Conservation (phyloP, 2,329 filamentous ascomycete species). For the Cercospora berteroae region DNA sequence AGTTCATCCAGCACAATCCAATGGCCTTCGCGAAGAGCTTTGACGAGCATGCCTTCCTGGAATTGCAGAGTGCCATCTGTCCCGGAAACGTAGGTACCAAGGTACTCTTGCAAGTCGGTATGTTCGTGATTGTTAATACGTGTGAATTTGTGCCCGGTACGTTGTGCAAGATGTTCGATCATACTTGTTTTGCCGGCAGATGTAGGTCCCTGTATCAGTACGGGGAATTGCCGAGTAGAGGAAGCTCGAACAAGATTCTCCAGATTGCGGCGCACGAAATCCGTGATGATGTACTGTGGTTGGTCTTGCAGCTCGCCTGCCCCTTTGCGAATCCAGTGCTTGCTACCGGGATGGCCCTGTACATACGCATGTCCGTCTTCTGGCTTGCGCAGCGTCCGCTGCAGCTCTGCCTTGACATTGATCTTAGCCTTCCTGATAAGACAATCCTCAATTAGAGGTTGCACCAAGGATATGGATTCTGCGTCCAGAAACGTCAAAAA, state of each 20-base stretch:
- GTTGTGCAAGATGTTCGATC: slow-evolving; percentile 97
- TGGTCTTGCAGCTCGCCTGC: slow-evolving; percentile 65
- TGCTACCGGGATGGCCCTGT: slow-evolving; percentile 45
- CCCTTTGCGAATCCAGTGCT: slow-evolving; percentile 76
- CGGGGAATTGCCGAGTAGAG: slow-evolving; percentile 86
- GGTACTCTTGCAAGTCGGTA: slow-evolving; percentile 94
- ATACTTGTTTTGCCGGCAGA: slow-evolving; percentile 98
- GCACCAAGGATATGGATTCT: slow-evolving; percentile 74
- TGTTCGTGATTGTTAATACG: slow-evolving; percentile 99
- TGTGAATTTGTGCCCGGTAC: slow-evolving; percentile 94
- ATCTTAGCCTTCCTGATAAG: slow-evolving; percentile 66
- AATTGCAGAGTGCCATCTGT: slow-evolving; percentile 81
- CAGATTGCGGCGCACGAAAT: slow-evolving; percentile 90
- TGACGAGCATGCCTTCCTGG: slow-evolving; percentile 89
- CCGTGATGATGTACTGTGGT: slow-evolving; percentile 91
- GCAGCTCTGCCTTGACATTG: slow-evolving; percentile 70
- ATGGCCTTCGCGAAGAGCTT: slow-evolving; percentile 85
- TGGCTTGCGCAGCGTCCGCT: slow-evolving; percentile 74
- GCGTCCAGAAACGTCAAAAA: slow-evolving; percentile 86
- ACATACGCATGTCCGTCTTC: slow-evolving; percentile 75
- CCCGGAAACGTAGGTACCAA: slow-evolving; percentile 89
- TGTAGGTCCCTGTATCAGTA: slow-evolving; percentile 93
- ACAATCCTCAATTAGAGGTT: slow-evolving; percentile 76
- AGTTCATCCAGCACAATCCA: slow-evolving; percentile 99
- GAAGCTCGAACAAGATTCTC: slow-evolving; percentile 91